These are phyloP conservation scores for Xylariaceae sp. DNA, from an alignment of 2,329 filamentous ascomycete species.

Conservation along the genomic window DNA sequence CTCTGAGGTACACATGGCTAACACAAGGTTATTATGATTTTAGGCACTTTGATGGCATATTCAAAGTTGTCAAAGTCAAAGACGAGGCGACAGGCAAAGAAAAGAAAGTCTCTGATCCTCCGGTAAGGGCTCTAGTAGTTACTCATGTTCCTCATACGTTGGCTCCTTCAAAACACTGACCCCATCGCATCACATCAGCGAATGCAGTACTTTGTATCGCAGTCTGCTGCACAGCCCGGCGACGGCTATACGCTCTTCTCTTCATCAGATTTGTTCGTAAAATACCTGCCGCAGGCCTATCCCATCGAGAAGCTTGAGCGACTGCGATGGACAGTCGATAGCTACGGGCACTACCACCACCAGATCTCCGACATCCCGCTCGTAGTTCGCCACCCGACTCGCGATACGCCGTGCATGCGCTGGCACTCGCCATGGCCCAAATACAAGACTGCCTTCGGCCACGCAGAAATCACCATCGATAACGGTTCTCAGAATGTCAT, in stretches of 20 bases:
- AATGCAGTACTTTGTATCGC: not conserved
- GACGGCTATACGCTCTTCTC: not conserved
- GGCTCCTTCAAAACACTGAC: not conserved
- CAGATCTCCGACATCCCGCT: not conserved
- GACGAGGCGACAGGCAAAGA: not conserved
- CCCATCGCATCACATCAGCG: not conserved
- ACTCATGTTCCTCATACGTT: not conserved
- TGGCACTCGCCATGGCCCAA: not conserved
- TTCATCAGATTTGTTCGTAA: not conserved
- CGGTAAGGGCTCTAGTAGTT: not conserved
- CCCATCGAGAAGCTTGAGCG: not conserved
- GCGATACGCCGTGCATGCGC: slow-evolving; percentile 1
- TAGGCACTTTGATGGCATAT: not conserved
- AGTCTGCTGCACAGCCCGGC: not conserved
- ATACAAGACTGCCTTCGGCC: not conserved
- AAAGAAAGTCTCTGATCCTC: not conserved
- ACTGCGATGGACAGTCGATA: not conserved
- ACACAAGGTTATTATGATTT: not conserved
- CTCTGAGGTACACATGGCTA: too few relatives aligned
- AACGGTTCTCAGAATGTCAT: not conserved
- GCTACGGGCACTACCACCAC: slow-evolving; percentile 2
- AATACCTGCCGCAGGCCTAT: slow-evolving; percentile 1
- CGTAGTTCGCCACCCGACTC: not conserved
- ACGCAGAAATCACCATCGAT: not conserved
- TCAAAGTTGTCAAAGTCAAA: not conserved